These are phyloP conservation scores for Hippophae tibetana DNA, from an alignment of 306 rosid genomes.

Conservation along the genomic window DNA sequence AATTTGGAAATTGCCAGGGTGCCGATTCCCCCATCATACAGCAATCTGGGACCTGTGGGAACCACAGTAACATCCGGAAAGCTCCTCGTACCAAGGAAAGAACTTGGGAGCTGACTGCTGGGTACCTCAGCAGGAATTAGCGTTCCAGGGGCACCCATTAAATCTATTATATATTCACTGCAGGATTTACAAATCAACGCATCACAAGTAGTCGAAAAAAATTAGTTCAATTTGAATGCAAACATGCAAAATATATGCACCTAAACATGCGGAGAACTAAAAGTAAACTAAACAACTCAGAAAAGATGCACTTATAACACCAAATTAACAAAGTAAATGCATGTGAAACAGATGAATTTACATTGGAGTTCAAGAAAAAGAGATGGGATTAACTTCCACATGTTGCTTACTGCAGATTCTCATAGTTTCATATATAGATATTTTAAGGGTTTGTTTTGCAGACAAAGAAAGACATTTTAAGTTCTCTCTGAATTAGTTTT, in stretches of 20 bases:
- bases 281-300: constrained; percentile 10
- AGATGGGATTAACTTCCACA: neutral
- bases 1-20: constrained; percentile 23
- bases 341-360: neutral
- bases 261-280: constrained; percentile 8
- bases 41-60: constrained; percentile 28
- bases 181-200: constrained; percentile 32
- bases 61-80: constrained; percentile 41
- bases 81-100: constrained; percentile 58
- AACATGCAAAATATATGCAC: neutral
- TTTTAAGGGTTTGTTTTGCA: too few relatives aligned
- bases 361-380: neutral
- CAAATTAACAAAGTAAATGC: neutral
- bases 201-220: constrained; percentile 13
- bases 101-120: constrained; percentile 69
- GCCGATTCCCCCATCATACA: constrained; percentile 34
- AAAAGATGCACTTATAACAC: neutral
- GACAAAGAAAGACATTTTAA: too few relatives aligned
- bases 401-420: too few relatives aligned
- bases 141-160: constrained; percentile 99
- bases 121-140: constrained; percentile 94
- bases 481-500: too few relatives aligned
- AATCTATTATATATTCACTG: constrained; percentile 95
- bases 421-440: too few relatives aligned
- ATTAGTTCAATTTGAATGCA: constrained; percentile 3